Percentiles rank a stretch among this genome's conserved stretches.
phyloP scores from a whole-genome alignment of 306 rosid species.

The Quercus variabilis region DNA sequence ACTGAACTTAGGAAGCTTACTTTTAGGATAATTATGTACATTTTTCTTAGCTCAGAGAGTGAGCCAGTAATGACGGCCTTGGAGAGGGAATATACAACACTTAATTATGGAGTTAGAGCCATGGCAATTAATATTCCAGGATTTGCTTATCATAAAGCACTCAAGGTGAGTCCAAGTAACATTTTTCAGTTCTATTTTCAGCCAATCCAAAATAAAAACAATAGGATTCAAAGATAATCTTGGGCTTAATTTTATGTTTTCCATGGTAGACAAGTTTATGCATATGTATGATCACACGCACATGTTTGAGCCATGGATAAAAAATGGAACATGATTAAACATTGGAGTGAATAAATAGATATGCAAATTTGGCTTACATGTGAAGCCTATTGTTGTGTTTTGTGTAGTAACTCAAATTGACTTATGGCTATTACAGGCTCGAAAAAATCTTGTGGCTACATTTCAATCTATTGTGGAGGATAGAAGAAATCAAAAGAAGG shows the following conservation, averaged over 20 bases:
- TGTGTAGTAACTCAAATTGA: background rate
- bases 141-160: constrained; percentile 76
- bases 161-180: constrained; percentile 41
- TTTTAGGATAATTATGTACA: constrained; percentile 72
- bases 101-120: constrained; percentile 82
- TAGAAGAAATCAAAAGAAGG: constrained; percentile 39
- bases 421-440: constrained; percentile 47
- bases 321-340: too few relatives aligned
- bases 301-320: too few relatives aligned
- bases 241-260: too few relatives aligned
- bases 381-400: background rate
- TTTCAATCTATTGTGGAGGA: constrained; percentile 67
- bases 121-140: constrained; percentile 87
- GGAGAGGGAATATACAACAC: constrained; percentile 72
- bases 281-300: too few relatives aligned
- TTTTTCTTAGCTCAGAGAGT: constrained; percentile 78
- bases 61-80: constrained; percentile 59
- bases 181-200: background rate
- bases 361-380: background rate
- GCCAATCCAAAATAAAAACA: background rate
- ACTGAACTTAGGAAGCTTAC: constrained; percentile 67
- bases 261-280: too few relatives aligned
- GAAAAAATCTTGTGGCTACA: constrained; percentile 54
- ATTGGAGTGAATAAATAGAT: too few relatives aligned
- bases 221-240: background rate